Evolutionary conservation across 2,329 filamentous ascomycete genomes (phyloP).

Genomic region (Gremmenia infestans): DNA sequence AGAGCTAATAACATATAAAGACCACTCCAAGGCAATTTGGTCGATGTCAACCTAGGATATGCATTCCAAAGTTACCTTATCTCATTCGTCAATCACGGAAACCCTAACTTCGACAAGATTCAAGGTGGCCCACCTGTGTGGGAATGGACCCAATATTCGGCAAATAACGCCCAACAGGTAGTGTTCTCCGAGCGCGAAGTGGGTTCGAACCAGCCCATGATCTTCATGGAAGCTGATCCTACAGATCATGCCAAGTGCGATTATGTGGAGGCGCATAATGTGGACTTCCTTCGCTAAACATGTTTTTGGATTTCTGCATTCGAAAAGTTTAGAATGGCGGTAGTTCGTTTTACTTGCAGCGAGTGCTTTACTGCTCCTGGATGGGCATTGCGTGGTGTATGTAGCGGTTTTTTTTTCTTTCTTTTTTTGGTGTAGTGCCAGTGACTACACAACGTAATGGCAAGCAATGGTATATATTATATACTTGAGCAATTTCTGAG

Average conservation of each 20-base stretch:
- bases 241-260: neutral
- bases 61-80: slow-evolving; percentile 6
- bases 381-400: no score
- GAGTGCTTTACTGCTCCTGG: no score
- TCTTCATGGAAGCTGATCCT: neutral
- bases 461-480: no score
- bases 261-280: neutral
- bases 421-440: no score
- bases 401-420: no score
- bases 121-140: neutral
- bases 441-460: no score
- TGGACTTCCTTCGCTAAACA: neutral
- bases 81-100: slow-evolving; percentile 9
- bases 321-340: neutral
- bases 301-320: neutral
- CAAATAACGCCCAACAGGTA: neutral
- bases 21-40: neutral
- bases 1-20: neutral
- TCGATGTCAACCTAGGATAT: neutral
- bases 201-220: neutral
- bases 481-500: no score
- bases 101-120: slow-evolving; percentile 1
- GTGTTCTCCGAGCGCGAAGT: no score
- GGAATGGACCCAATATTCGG: neutral
- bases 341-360: no score